Base-by-base conservation (phyloP, 805 yeast species). In the Cyberlindnera americana region DNA sequence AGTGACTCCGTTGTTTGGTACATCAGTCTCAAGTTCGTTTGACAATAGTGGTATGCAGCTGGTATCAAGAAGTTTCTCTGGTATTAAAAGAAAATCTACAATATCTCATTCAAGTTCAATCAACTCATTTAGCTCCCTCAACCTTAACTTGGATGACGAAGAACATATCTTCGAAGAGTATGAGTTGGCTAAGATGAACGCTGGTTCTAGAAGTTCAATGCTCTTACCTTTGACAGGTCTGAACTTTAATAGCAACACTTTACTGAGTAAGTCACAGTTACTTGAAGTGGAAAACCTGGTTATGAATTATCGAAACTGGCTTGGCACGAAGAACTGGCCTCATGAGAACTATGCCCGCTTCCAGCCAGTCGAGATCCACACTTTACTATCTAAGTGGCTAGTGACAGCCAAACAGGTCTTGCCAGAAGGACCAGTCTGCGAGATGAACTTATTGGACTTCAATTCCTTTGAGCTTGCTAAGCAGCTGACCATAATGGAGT, bases 381-480 rank as follows among this genome's bases (percentile, higher is more conserved):
- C 45, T 4, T 19, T 60, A 37, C 37, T 57, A 31, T 76, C 71
- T 39, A 70, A 72, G 43, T 80, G 86, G 84, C 75, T 69, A 19
- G 63, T 74, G 8, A 74, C 72, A 45, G 74, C 72, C 49, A 69
- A 79, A 43, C 69, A 76, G 14, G 69, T 40, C 11, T 29, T 50
- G 2, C 30, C 42, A 13, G 36, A 25, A 2, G 30, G 19, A 1
- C 30, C 48, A 5, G 22, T 30, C 2, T 34, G 38, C 23, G 54
- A 53, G 17, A 38, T 42, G 34, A 50, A 46, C 25, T 21, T 55
- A 17, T 33, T 56, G 6, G 68, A 81, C 44, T 68, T 79, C 49
- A 83, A 82, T 56, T 81, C 88, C 0, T 64, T 83, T 49, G 93
- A 84, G 51, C 65, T 83, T 18, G 90, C 93, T 3, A 84, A 83